Base-by-base conservation (phyloP, 305 asterid genomes). In the Rubia peregrina region DNA sequence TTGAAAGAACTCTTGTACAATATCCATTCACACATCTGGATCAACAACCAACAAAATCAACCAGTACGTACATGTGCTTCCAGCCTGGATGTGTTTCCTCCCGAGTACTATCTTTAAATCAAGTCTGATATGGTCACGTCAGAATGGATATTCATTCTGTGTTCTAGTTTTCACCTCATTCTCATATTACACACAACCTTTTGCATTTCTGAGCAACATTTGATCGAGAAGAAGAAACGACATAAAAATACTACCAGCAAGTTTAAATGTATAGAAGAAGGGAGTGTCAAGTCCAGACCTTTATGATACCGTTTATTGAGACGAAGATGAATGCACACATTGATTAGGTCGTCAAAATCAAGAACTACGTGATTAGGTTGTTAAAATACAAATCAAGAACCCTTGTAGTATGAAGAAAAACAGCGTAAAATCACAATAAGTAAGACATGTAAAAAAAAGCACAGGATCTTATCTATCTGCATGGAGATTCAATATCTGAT, bases 261-360 rank as follows among this genome's bases (percentile, higher is more conserved):
- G 12, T 36, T 38, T 13, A 24, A 17, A 41, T 3, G 19, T n/a
- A 41, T 14, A 13, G n/a, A 46, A 63, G 56, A 63, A 57, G 36
- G 40, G 19, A 42, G 33, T 62, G 17, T 5, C 69, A 71, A 40
- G 68, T 38, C 30, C 61, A 6, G 81, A 90, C 96, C 90, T 56
- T 71, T 69, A 88, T 82, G 69, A 91, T 88, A 89, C 67, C 77
- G 84, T 46, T 88, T 91, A 72, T 80, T 86, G 68, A 89, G 85
- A 78, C 96, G 95, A 70, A 89, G 85, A 26, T 86, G 91, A 80
- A 89, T 93, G 30, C 85, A 88, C 59, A 89, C 87, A 77, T 85
- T 85, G 68, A 91, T 86, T 1, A 91, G 78, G 70, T 89, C 98
- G 73, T 91, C 97, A 93, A 96, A 88, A 36, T 80, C 79, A 73